Conservation (phyloP, 352 stramenopile species). For the Thalassiosira exigua region DNA sequence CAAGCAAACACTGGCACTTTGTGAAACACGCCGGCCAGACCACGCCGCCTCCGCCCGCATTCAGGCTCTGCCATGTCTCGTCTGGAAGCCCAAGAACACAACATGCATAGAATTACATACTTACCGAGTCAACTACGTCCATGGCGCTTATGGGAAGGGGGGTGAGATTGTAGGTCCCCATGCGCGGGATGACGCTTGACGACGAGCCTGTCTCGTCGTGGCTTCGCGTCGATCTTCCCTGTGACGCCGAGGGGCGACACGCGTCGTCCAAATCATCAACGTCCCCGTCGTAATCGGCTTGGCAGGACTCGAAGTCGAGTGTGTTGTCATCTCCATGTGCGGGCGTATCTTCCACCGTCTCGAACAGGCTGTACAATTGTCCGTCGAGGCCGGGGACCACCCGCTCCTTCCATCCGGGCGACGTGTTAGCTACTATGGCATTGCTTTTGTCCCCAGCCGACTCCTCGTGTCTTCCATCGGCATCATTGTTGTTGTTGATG, state of each 20-base stretch:
- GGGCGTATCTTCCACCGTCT: no score
- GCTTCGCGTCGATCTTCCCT: neutral
- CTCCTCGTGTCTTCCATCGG: conserved; percentile 30
- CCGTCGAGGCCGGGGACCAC: conserved; percentile 82
- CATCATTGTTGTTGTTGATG: neutral
- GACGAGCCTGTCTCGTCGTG: conserved; percentile 1
- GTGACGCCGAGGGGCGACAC: conserved; percentile 1
- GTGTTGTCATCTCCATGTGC: neutral
- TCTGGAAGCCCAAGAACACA: no score
- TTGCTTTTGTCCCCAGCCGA: conserved; percentile 27
- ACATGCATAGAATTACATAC: no score
- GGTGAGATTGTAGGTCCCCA: conserved; percentile 41
- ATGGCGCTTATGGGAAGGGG: conserved; percentile 48
- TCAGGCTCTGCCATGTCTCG: no score
- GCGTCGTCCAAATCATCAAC: conserved; percentile 31
- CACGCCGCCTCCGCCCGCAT: no score
- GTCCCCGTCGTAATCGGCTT: conserved; percentile 22
- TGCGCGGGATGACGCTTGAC: conserved; percentile 20
- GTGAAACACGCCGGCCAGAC: no score
- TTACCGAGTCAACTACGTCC: conserved; percentile 55
- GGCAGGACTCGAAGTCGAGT: neutral
- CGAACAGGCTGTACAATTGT: conserved; percentile 64
- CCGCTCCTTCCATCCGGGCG: conserved; percentile 46
- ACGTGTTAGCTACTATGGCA: conserved; percentile 17
- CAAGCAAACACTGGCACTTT: no score